phyloP scores from a whole-genome alignment of 2,329 filamentous ascomycete species.

The Clarireedia homoeocarpa region DNA sequence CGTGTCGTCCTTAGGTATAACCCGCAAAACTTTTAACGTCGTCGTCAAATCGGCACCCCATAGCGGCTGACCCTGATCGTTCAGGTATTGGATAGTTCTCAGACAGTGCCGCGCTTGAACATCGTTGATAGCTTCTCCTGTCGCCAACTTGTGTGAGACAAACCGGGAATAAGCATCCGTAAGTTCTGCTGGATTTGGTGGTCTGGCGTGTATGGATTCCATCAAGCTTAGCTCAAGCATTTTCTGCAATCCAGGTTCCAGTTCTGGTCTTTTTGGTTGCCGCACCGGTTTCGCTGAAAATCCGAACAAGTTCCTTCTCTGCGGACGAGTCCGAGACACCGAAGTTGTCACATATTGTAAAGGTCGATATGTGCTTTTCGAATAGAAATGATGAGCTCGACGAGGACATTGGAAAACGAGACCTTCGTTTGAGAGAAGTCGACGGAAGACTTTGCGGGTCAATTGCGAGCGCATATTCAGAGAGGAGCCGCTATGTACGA shows the following conservation, averaged over 20 bases:
- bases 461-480: conserved; percentile 49
- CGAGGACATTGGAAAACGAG: conserved; percentile 28
- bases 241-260: conserved; percentile 63
- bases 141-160: conserved; percentile 47
- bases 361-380: too few species aligned
- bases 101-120: conserved; percentile 57
- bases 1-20: conserved; percentile 19
- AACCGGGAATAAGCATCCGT: conserved; percentile 57
- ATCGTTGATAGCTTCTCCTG: conserved; percentile 47
- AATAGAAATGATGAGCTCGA: conserved; percentile 11
- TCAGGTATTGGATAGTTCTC: conserved; percentile 54
- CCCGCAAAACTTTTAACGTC: conserved; percentile 13
- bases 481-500: conserved; percentile 13
- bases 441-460: conserved; percentile 51
- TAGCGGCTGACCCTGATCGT: conserved; percentile 23
- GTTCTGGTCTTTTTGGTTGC: conserved; percentile 51
- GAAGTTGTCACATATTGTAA: background rate
- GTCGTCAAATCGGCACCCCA: conserved; percentile 12
- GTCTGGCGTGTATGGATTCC: conserved; percentile 53
- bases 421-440: conserved; percentile 44
- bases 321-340: conserved; percentile 30
- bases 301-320: conserved; percentile 52
- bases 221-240: conserved; percentile 62
- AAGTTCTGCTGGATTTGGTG: conserved; percentile 56
- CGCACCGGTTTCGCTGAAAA: conserved; percentile 54